Percentiles rank a stretch among this genome's conserved stretches.
Evolutionary conservation across 805 yeast genomes (phyloP).

Genomic region (Lipomyces anomalus): DNA sequence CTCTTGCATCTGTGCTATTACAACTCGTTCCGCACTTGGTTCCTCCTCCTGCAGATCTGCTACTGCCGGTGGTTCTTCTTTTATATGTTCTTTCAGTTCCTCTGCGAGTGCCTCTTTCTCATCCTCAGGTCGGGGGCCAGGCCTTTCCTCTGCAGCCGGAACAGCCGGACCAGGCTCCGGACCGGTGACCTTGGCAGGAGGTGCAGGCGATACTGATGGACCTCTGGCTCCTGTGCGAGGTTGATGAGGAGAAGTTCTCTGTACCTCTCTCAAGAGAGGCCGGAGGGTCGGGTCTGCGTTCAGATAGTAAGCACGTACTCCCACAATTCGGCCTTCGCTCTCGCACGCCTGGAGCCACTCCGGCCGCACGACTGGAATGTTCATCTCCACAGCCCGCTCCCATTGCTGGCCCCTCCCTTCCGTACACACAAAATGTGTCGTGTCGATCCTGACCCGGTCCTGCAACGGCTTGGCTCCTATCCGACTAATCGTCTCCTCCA

Average conservation of each 20-base stretch:
- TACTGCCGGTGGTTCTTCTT: no score
- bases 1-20: no score
- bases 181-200: no score
- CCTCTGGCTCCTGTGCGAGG: no score
- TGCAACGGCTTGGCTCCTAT: constrained; percentile 84
- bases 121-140: no score
- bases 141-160: no score
- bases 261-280: constrained; percentile 17
- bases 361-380: constrained; percentile 90
- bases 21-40: no score
- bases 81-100: no score
- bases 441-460: constrained; percentile 69
- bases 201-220: no score
- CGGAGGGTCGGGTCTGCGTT: constrained; percentile 34
- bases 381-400: constrained; percentile 72
- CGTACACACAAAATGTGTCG: constrained; percentile 88
- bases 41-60: no score
- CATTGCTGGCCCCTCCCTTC: constrained; percentile 66
- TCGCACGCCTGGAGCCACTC: constrained; percentile 97
- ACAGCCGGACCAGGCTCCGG: no score
- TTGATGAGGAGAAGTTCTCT: background rate
- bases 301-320: constrained; percentile 69
- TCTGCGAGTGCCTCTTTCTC: no score
- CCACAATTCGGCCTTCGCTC: constrained; percentile 78
- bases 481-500: constrained; percentile 53